Conservation (phyloP, 2,329 filamentous ascomycete species). For the Gnomoniopsis smithogilvyi region DNA sequence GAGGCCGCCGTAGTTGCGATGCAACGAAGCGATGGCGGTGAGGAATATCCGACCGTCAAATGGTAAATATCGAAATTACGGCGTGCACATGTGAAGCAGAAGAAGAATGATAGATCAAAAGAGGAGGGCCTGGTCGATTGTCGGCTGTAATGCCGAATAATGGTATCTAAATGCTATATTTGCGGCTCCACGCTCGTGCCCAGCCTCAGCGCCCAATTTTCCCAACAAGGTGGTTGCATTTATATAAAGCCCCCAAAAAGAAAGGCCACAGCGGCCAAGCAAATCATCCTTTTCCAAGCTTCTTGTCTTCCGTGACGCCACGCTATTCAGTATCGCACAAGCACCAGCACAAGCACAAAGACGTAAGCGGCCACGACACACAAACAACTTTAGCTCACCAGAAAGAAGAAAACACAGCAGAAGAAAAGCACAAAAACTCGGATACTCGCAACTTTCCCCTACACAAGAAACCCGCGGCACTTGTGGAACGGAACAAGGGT, state of each 20-base stretch:
- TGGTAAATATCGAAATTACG: too few relatives aligned
- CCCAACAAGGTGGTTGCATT: too few relatives aligned
- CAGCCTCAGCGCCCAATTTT: background rate
- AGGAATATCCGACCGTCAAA: too few relatives aligned
- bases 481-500: background rate
- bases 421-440: background rate
- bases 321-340: constrained; percentile 1
- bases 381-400: background rate
- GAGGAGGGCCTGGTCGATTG: background rate
- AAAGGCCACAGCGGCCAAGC: background rate
- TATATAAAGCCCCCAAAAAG: background rate
- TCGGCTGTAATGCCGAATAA: background rate
- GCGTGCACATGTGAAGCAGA: too few relatives aligned
- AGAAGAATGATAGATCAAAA: background rate
- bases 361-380: background rate
- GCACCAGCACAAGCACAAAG: background rate
- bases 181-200: background rate
- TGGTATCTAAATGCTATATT: background rate
- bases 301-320: constrained; percentile 2
- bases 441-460: background rate
- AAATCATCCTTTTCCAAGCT: background rate
- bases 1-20: too few relatives aligned
- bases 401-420: background rate
- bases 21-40: too few relatives aligned
- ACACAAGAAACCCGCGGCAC: background rate